phyloP scores from a whole-genome alignment of 345 rosid genomes.

The thale cress (Arabidopsis thaliana) region TAIR10.1 NC_003076.8:2460001-2460500 shows the following conservation, averaged over 20 bases:
- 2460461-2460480: conserved; percentile 70
- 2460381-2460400: conserved; percentile 97
- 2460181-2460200: conserved; percentile 99
- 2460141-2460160: conserved; percentile 14
- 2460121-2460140: conserved; percentile 8
- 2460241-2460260: conserved; percentile 99
- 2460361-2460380: neutral
- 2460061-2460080: conserved; percentile 56
- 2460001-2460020: conserved; percentile 82
- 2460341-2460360: conserved; percentile 8
- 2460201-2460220: conserved; percentile 92
- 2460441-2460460: conserved; percentile 88
- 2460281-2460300: conserved; percentile 22
- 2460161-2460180: conserved; percentile 57
- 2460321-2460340: conserved; percentile 23
- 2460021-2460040: conserved; percentile 84
- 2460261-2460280: conserved; percentile 85
- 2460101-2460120: conserved; percentile 12
- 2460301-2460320: conserved; percentile 21
- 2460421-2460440: conserved; percentile 87
- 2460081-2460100: conserved; percentile 18
- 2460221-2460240: conserved; percentile 88
- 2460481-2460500: conserved; percentile 21
- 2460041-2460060: conserved; percentile 76
- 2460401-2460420: conserved; percentile 93